Conservation (phyloP, 2,329 filamentous ascomycete species). For the Cercospora citrullina region DNA sequence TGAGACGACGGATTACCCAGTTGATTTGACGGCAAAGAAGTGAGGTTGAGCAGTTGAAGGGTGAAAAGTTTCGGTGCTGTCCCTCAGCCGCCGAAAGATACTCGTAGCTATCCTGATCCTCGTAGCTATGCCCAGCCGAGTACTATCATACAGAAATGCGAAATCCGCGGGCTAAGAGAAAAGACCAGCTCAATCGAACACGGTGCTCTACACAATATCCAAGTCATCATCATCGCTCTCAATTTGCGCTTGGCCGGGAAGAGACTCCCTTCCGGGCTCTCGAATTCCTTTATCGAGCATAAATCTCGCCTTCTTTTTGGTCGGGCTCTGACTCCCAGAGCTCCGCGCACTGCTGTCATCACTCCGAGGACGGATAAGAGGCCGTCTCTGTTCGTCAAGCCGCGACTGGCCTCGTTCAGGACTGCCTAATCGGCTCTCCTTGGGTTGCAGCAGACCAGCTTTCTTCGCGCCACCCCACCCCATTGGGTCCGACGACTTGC, state of each 20-base stretch:
- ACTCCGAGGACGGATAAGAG: slow-evolving; percentile 24
- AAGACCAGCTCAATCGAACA: slow-evolving; percentile 5
- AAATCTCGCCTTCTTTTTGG: slow-evolving; percentile 52
- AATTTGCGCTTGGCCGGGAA: slow-evolving; percentile 38
- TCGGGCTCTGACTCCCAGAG: slow-evolving; percentile 40
- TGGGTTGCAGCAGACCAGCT: slow-evolving; percentile 43
- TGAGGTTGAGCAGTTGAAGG: neutral
- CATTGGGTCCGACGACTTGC: slow-evolving; percentile 42
- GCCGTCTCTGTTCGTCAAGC: slow-evolving; percentile 25
- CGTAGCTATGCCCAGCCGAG: slow-evolving; percentile 2
- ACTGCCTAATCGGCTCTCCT: slow-evolving; percentile 25
- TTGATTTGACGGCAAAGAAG: slow-evolving; percentile 38
- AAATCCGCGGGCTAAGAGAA: neutral
- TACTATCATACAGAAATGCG: slow-evolving; percentile 5
- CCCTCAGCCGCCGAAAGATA: neutral
- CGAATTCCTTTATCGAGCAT: slow-evolving; percentile 50
- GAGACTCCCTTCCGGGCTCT: slow-evolving; percentile 52
- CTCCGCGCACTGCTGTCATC: slow-evolving; percentile 27
- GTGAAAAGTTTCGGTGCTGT: neutral
- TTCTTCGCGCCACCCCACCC: slow-evolving; percentile 52
- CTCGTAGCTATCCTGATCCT: slow-evolving; percentile 2
- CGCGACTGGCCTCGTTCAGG: slow-evolving; percentile 38
- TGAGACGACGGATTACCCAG: slow-evolving; percentile 59
- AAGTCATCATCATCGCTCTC: slow-evolving; percentile 48
- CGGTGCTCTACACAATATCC: slow-evolving; percentile 46